phyloP scores from a whole-genome alignment of 2,329 filamentous ascomycete species.

The Fusarium cyanostomum region DNA sequence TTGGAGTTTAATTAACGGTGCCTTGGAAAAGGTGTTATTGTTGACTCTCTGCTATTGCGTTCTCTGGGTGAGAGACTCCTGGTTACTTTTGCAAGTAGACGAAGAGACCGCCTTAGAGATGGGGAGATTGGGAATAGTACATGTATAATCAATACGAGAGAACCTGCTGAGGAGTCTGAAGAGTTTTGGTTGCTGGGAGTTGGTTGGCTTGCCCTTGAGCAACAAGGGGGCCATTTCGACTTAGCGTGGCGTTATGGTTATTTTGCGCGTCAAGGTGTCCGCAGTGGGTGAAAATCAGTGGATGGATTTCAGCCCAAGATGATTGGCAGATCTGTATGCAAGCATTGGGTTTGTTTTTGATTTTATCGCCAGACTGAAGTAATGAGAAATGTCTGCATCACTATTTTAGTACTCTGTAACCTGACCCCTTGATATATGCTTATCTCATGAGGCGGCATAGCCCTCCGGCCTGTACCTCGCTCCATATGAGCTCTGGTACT shows the following conservation, averaged over 20 bases:
- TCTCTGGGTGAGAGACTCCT: neutral
- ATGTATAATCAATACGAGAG: neutral
- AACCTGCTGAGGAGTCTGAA: slow-evolving; percentile 1
- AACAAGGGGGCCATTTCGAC: neutral
- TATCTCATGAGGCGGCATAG: too few relatives aligned
- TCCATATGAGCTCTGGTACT: too few relatives aligned
- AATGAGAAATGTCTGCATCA: neutral
- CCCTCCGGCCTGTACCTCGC: too few relatives aligned
- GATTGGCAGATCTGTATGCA: neutral
- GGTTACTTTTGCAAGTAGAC: slow-evolving; percentile 1
- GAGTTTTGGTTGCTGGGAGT: neutral
- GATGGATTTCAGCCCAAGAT: neutral
- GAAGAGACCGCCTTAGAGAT: neutral
- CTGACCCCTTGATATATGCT: too few relatives aligned
- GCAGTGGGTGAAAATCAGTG: neutral
- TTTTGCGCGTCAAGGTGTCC: neutral
- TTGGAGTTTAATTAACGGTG: slow-evolving; percentile 14
- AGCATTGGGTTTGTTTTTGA: neutral
- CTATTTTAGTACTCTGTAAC: too few relatives aligned
- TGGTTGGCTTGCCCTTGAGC: neutral
- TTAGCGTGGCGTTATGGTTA: slow-evolving; percentile 8
- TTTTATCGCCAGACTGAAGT: neutral
- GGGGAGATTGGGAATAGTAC: neutral
- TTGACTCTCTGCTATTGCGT: slow-evolving; percentile 14
- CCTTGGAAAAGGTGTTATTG: slow-evolving; percentile 16